Base-by-base conservation (phyloP, 208 protist genomes). In the Leishmania martiniquensis region DNA sequence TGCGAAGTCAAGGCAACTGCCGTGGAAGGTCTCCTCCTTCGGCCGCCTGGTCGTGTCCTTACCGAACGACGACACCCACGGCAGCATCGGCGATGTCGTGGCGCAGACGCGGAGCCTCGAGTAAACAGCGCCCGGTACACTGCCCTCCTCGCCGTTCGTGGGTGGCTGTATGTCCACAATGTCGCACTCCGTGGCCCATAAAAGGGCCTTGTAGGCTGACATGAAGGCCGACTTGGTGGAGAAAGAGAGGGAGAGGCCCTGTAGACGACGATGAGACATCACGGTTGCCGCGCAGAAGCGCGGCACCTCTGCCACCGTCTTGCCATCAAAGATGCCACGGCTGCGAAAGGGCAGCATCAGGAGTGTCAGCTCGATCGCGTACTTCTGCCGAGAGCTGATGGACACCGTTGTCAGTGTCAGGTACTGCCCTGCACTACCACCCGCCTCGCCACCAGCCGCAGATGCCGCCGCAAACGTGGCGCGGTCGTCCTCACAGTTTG, bases 101-200 rank as follows among this genome's bases (percentile, higher is more conserved):
- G 91, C 91, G 68, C 81, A 89, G 51, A 92, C 85, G 44, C 84
- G 82, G 52, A 96, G 82, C 6, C 74, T 78, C 75, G 90, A 76
- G 76, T 90, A 91, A 6, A 51, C 63, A 44, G 75, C 55, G 47
- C 62, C 60, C 51, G 66, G 68, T 20, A 68, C 65, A 32, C 44
- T 54, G 44, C 65, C 78, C 15, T 72, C 80, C 52, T 85, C 80
- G 32, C 76, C 71, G 42, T 72, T 55, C 44, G 62, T 20, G 22
- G 75, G n/a, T n/a, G n/a, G 75, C 49, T 72, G 60, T 63, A 87
- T 79, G 49, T 89, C 84, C 15, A 89, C 82, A 72, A 94, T 91
- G 81, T 95, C 93, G 84, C 90, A 91, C 83, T 95, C 91, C 54
- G 88, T 94, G 52, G 91, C 90, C 91, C 93, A 97, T 49, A 97